Percentiles rank a stretch among this genome's conserved stretches.
These are phyloP conservation scores for Globisporangium nunn DNA, from an alignment of 352 stramenopile genomes.

Conservation along the genomic window DNA sequence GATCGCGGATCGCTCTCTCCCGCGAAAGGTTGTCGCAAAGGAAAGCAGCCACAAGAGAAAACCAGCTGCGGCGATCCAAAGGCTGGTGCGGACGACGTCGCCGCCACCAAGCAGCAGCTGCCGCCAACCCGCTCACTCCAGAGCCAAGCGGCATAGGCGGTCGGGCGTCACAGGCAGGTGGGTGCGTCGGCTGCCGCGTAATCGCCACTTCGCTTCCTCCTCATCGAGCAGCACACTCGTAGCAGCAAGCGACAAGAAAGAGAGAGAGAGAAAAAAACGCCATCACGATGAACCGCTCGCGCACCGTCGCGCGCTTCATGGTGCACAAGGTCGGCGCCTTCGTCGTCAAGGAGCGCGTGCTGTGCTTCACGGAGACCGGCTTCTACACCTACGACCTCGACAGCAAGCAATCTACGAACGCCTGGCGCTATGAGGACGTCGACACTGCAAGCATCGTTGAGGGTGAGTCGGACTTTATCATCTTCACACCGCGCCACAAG, in stretches of 20 bases:
- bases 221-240: neutral
- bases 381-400: slow-evolving; percentile 74
- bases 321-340: slow-evolving; percentile 81
- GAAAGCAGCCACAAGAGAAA: no score
- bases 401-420: slow-evolving; percentile 67
- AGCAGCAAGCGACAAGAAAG: neutral
- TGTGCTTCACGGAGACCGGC: slow-evolving; percentile 67
- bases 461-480: slow-evolving; percentile 73
- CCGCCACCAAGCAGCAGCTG: neutral
- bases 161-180: neutral
- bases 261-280: neutral
- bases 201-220: neutral
- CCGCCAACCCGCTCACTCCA: neutral
- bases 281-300: slow-evolving; percentile 40
- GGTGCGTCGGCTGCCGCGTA: neutral
- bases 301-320: slow-evolving; percentile 71
- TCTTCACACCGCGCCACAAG: slow-evolving; percentile 65
- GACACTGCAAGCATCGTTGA: slow-evolving; percentile 51
- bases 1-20: no score
- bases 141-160: neutral
- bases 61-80: no score
- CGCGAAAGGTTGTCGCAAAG: no score
- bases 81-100: neutral
- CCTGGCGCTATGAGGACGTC: slow-evolving; percentile 78
- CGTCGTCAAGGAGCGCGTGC: slow-evolving; percentile 76